These are phyloP conservation scores for Paraphoma sp. DNA, from an alignment of 2,329 filamentous ascomycete genomes.

Conservation along the genomic window DNA sequence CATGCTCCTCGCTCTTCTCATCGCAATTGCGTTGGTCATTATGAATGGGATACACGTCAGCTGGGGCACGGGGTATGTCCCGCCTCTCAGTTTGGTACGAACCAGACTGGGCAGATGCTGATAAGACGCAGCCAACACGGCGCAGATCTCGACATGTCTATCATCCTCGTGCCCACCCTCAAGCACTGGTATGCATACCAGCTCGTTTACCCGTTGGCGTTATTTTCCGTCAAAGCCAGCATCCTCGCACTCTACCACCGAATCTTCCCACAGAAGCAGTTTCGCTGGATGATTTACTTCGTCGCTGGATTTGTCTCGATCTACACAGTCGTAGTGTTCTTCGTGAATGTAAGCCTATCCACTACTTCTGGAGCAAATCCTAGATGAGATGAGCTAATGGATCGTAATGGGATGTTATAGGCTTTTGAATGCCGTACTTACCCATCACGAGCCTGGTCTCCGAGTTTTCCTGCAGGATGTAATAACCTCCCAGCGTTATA, in stretches of 20 bases:
- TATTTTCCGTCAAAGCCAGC: slow-evolving; percentile 29
- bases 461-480: slow-evolving; percentile 26
- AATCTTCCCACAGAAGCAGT: slow-evolving; percentile 20
- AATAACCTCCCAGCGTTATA: slow-evolving; percentile 25
- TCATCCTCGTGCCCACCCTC: slow-evolving; percentile 21
- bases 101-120: neutral
- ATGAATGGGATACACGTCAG: slow-evolving; percentile 5
- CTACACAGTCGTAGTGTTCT: slow-evolving; percentile 16
- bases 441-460: slow-evolving; percentile 21
- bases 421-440: slow-evolving; percentile 25
- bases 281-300: slow-evolving; percentile 12
- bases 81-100: neutral
- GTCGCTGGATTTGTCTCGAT: slow-evolving; percentile 11
- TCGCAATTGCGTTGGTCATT: slow-evolving; percentile 3
- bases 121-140: slow-evolving; percentile 12
- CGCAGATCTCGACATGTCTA: slow-evolving; percentile 11
- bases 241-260: slow-evolving; percentile 31
- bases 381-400: neutral
- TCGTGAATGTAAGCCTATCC: slow-evolving; percentile 24
- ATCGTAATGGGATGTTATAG: slow-evolving; percentile 4
- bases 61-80: slow-evolving; percentile 7
- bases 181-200: slow-evolving; percentile 36
- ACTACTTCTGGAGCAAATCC: neutral
- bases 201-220: slow-evolving; percentile 26
- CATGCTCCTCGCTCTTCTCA: slow-evolving; percentile 16